Conservation (phyloP, 192 early-diverging fungal genomes). For the Rhizoclosmatium globosum region DNA sequence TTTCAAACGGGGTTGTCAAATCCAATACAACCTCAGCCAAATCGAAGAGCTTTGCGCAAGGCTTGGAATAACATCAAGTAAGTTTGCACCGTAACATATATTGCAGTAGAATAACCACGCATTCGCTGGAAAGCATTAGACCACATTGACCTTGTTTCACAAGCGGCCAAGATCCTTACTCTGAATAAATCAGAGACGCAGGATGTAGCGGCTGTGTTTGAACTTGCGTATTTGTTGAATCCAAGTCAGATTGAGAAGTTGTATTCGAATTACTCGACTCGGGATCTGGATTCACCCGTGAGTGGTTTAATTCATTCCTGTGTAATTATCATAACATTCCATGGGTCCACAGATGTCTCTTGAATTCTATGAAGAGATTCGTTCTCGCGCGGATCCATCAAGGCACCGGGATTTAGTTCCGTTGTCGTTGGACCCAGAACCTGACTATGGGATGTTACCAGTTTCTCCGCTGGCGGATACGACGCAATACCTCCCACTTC, state of each 20-base stretch:
- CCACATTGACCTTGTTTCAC: slow-evolving; percentile 83
- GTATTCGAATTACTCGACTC: slow-evolving; percentile 72
- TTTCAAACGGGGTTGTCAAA: slow-evolving; percentile 94
- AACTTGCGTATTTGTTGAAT: slow-evolving; percentile 87
- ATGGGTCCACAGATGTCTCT: slow-evolving; percentile 20
- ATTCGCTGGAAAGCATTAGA: slow-evolving; percentile 49
- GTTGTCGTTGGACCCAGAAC: slow-evolving; percentile 40
- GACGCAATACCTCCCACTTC: neutral
- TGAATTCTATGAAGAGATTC: slow-evolving; percentile 18
- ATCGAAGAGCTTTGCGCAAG: slow-evolving; percentile 95
- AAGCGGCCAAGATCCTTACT: slow-evolving; percentile 90
- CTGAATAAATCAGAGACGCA: slow-evolving; percentile 74
- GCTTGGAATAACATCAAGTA: slow-evolving; percentile 73
- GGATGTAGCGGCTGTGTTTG: slow-evolving; percentile 91
- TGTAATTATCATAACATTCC: neutral
- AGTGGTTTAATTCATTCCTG: neutral
- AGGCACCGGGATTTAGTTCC: slow-evolving; percentile 4
- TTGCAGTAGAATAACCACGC: neutral
- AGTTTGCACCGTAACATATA: neutral
- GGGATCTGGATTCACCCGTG: slow-evolving; percentile 82
- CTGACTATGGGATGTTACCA: slow-evolving; percentile 17
- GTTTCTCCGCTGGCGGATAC: neutral
- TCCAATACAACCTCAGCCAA: slow-evolving; percentile 92
- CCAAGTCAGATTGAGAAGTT: slow-evolving; percentile 90
- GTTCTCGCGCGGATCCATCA: neutral